Evolutionary conservation across 2,329 filamentous ascomycete genomes (phyloP).

Genomic region (Pseudocercospora pini-densiflorae): DNA sequence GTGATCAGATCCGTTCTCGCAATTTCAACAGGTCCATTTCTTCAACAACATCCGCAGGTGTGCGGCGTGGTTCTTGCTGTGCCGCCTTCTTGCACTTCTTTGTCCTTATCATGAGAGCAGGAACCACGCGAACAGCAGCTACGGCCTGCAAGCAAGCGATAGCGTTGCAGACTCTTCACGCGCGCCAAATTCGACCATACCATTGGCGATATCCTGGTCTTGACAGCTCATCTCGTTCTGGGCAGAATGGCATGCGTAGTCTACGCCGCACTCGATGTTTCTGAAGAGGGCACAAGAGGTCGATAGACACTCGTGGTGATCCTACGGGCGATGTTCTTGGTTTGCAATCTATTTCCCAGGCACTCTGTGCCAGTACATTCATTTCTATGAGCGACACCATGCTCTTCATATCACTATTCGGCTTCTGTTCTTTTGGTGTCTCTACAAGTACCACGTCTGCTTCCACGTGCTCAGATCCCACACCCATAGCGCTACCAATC

Average conservation of each 20-base stretch:
- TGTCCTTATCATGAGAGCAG: neutral
- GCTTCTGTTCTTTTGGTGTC: neutral
- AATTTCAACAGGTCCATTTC: too few species aligned
- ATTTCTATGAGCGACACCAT: neutral
- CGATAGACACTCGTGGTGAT: neutral
- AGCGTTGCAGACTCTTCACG: neutral
- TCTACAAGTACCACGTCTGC: neutral
- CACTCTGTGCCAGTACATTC: neutral
- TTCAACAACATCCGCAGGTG: neutral
- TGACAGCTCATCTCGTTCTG: neutral
- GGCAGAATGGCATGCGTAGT: neutral
- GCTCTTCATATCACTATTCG: neutral
- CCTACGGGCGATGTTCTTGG: neutral
- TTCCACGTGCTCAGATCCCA: neutral
- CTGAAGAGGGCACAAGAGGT: neutral
- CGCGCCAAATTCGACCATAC: neutral
- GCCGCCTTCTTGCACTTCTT: neutral
- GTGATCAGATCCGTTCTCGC: too few species aligned
- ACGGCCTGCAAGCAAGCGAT: neutral
- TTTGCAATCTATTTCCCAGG: neutral
- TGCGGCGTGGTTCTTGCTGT: neutral
- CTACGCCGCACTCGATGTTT: neutral
- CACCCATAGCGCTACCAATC: slow-evolving; percentile 19
- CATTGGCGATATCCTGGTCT: neutral
- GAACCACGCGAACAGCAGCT: neutral